Conservation (phyloP, 768 basidiomycete species). For the Suillus luteus region DNA sequence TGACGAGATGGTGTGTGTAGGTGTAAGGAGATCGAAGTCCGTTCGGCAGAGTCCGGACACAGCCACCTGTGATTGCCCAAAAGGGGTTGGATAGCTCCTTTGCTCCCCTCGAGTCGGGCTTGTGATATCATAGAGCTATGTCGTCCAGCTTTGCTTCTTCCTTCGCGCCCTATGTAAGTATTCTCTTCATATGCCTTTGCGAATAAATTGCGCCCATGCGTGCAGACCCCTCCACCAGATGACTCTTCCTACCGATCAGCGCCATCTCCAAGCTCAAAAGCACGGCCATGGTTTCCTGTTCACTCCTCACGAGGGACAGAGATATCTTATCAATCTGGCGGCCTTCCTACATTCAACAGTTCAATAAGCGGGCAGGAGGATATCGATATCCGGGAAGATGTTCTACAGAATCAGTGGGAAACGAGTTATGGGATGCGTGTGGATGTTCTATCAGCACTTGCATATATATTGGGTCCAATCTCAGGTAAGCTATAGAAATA, state of each 20-base stretch:
- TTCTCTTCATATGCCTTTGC: background rate
- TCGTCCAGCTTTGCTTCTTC: conserved; percentile 47
- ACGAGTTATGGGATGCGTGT: conserved; percentile 67
- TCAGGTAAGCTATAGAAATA: conserved; percentile 53
- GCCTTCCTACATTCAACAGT: conserved; percentile 55
- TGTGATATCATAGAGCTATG: conserved; percentile 28
- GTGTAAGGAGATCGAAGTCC: conserved; percentile 29
- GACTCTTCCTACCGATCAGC: conserved; percentile 38
- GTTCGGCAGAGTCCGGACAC: conserved; percentile 47
- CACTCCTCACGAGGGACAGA: conserved; percentile 31
- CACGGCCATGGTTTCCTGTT: conserved; percentile 56
- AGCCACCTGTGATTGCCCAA: conserved; percentile 25
- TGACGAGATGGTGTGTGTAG: conserved; percentile 24
- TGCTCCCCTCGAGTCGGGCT: background rate
- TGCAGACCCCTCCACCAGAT: conserved; percentile 61
- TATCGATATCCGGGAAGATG: conserved; percentile 40
- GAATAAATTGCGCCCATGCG: conserved; percentile 8
- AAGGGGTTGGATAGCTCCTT: conserved; percentile 1
- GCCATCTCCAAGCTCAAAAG: conserved; percentile 26
- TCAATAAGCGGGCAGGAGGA: conserved; percentile 41
- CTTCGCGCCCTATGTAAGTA: conserved; percentile 63
- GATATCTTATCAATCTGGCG: conserved; percentile 72
- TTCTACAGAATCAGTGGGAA: conserved; percentile 63
- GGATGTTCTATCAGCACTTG: conserved; percentile 62
- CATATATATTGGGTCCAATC: conserved; percentile 70